Evolutionary conservation across 208 protist genomes (phyloP).

Genomic region (Crithidia thermophila): DNA sequence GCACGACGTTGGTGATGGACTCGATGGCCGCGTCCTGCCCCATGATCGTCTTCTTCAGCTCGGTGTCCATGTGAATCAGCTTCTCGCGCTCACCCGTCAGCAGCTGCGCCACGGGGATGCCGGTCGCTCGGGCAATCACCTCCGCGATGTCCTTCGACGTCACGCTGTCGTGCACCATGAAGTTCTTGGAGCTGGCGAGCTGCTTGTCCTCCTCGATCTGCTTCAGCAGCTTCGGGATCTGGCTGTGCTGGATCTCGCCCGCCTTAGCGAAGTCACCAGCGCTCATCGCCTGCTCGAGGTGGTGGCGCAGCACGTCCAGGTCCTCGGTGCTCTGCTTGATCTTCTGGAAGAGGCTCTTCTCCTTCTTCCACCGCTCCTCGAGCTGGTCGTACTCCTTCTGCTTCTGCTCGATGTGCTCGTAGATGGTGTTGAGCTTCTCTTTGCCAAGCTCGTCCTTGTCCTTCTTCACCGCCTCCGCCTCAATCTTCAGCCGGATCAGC

Average conservation of each 20-base stretch:
- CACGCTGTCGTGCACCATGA: conserved; percentile 95
- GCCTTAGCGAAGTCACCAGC: conserved; percentile 76
- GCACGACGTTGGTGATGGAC: conserved; percentile 95
- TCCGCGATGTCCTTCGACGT: conserved; percentile 94
- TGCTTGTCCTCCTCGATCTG: conserved; percentile 87
- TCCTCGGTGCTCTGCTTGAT: conserved; percentile 94
- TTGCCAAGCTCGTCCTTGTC: conserved; percentile 93
- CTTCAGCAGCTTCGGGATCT: conserved; percentile 84
- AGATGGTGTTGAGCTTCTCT: conserved; percentile 76
- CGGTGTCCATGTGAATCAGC: conserved; percentile 86
- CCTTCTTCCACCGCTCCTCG: conserved; percentile 81
- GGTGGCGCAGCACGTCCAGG: conserved; percentile 78
- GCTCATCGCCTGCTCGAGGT: conserved; percentile 84
- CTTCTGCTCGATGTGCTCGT: conserved; percentile 66
- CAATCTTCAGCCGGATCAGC: conserved; percentile 93
- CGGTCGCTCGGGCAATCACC: conserved; percentile 97
- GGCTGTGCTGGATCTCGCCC: conserved; percentile 79
- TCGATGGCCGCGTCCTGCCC: conserved; percentile 97
- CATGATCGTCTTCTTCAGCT: conserved; percentile 91
- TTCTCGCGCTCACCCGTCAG: conserved; percentile 89
- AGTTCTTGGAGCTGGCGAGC: conserved; percentile 92
- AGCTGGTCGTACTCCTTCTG: conserved; percentile 89
- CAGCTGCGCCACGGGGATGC: conserved; percentile 97
- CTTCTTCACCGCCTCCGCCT: conserved; percentile 93
- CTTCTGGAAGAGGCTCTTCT: conserved; percentile 89